Percentiles rank a stretch among this genome's conserved stretches.
phyloP scores from a whole-genome alignment of 2,329 filamentous ascomycete species.

The Colletotrichum acutatum region DNA sequence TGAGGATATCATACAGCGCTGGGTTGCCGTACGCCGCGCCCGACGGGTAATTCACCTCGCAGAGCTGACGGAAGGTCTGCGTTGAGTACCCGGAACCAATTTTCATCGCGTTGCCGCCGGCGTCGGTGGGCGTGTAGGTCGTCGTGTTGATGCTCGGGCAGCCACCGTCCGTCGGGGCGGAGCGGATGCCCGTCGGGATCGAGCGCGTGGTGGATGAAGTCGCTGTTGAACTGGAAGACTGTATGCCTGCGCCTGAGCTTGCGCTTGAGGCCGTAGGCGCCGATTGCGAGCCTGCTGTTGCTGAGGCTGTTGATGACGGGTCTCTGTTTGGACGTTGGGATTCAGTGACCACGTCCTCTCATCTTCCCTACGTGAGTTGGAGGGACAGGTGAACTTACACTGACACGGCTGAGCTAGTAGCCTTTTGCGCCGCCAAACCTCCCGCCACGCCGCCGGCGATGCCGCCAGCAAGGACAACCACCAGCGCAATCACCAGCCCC shows the following conservation, averaged over 20 bases:
- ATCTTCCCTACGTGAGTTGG: neutral
- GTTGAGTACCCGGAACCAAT: neutral
- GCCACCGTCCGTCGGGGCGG: constrained; percentile 36
- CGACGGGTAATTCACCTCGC: constrained; percentile 36
- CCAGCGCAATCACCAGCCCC: constrained; percentile 29
- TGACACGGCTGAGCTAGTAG: neutral
- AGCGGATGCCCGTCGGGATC: neutral
- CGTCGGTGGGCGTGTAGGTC: constrained; percentile 32
- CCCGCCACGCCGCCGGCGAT: constrained; percentile 38
- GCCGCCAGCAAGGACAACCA: constrained; percentile 34
- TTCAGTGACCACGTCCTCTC: neutral
- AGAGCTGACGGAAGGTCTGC: constrained; percentile 35
- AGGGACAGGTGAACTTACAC: neutral
- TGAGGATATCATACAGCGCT: constrained; percentile 36
- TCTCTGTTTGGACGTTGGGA: neutral
- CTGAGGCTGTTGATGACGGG: neutral
- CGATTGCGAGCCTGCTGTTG: neutral
- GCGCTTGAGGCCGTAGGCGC: neutral
- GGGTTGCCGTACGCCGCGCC: constrained; percentile 35
- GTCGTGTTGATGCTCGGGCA: constrained; percentile 37
- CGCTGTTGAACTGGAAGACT: neutral
- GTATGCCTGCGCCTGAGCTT: neutral
- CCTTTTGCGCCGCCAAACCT: constrained; percentile 33
- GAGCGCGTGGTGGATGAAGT: neutral
- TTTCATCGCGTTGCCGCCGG: neutral